phyloP scores from a whole-genome alignment of 2,329 filamentous ascomycete species.

The Peltaster fructicola region DNA sequence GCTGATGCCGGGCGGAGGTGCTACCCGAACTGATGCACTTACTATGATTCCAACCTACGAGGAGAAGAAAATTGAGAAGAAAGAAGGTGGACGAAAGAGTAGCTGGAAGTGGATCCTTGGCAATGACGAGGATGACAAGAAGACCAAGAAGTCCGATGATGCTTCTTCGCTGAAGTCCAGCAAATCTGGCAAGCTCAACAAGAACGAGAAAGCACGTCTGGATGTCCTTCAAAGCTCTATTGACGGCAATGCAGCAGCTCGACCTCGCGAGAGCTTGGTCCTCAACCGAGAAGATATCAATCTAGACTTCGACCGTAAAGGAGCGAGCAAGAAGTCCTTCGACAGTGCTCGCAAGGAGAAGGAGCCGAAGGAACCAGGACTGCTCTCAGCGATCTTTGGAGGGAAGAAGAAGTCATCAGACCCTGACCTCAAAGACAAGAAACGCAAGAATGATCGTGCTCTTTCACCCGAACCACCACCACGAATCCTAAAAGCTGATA shows the following conservation, averaged over 20 bases:
- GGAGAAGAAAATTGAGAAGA: slow-evolving; percentile 56
- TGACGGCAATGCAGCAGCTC: slow-evolving; percentile 35
- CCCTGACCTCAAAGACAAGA: slow-evolving; percentile 56
- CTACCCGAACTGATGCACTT: slow-evolving; percentile 55
- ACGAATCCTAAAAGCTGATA: slow-evolving; percentile 59
- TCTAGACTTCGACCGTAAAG: slow-evolving; percentile 66
- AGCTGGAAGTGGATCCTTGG: slow-evolving; percentile 68
- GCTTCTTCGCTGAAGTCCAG: slow-evolving; percentile 10
- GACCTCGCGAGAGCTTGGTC: slow-evolving; percentile 64
- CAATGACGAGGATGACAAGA: slow-evolving; percentile 53
- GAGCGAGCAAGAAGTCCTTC: slow-evolving; percentile 56
- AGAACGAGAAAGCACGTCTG: slow-evolving; percentile 58
- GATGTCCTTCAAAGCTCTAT: slow-evolving; percentile 80
- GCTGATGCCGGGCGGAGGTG: slow-evolving; percentile 47
- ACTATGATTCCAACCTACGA: slow-evolving; percentile 62
- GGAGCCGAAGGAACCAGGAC: slow-evolving; percentile 30
- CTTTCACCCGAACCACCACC: slow-evolving; percentile 66
- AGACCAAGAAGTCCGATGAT: slow-evolving; percentile 39
- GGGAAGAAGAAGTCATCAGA: slow-evolving; percentile 54
- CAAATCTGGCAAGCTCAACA: slow-evolving; percentile 41
- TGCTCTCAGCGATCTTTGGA: slow-evolving; percentile 89
- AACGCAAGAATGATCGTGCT: slow-evolving; percentile 50
- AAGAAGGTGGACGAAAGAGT: slow-evolving; percentile 53
- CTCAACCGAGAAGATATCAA: slow-evolving; percentile 63
- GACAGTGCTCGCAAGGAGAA: slow-evolving; percentile 67